These are phyloP conservation scores for Pilatotrama ljubarskyi DNA, from an alignment of 768 basidiomycete species.

Conservation along the genomic window DNA sequence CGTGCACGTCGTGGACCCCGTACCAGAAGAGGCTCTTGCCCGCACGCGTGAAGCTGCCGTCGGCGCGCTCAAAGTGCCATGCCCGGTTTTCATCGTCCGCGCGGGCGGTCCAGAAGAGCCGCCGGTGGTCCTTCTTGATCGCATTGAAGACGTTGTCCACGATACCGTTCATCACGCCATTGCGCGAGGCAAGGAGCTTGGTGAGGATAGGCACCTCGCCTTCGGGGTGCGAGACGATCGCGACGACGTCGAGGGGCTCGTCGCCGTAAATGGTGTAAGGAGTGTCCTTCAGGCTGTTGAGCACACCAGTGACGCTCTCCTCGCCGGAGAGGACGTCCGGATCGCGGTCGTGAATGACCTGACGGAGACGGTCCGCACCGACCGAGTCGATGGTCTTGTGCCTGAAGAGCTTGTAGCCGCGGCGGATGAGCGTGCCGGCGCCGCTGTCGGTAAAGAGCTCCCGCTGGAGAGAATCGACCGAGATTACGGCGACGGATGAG, in stretches of 20 bases:
- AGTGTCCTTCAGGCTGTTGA: constrained; percentile 75
- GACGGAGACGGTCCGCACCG: constrained; percentile 92
- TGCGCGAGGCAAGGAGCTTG: constrained; percentile 86
- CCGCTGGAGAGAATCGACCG: constrained; percentile 87
- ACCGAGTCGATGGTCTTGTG: constrained; percentile 77
- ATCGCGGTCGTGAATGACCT: constrained; percentile 94
- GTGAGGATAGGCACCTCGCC: constrained; percentile 90
- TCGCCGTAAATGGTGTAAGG: constrained; percentile 98
- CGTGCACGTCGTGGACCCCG: constrained; percentile 85
- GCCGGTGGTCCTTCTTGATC: constrained; percentile 92
- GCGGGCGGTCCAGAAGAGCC: constrained; percentile 97
- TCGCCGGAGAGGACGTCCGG: constrained; percentile 83
- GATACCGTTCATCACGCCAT: constrained; percentile 90
- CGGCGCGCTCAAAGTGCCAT: constrained; percentile 99
- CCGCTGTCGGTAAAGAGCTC: constrained; percentile 99
- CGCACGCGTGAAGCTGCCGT: constrained; percentile 94
- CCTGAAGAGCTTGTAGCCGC: constrained; percentile 97
- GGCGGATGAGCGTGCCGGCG: constrained; percentile 95
- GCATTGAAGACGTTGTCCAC: constrained; percentile 96
- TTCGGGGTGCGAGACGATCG: constrained; percentile 89
- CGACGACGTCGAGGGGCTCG: constrained; percentile 93
- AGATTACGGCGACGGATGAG: constrained; percentile 98
- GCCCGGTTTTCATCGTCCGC: constrained; percentile 95
- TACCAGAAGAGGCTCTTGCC: constrained; percentile 98
- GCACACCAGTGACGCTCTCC: constrained; percentile 84